Base-by-base conservation (phyloP, 306 rosid species). In the Cicer arietinum region DNA sequence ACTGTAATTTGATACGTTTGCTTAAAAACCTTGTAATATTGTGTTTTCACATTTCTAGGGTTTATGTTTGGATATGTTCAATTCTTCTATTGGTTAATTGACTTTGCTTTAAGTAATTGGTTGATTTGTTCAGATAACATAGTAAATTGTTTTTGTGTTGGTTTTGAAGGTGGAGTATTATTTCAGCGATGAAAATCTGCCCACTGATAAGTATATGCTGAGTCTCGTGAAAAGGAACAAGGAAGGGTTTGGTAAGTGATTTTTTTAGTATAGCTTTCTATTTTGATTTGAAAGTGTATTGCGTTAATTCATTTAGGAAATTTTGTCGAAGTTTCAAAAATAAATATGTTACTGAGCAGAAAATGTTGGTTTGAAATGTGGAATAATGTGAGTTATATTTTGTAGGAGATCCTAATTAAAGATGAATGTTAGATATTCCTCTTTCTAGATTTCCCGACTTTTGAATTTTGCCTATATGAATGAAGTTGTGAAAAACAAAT, bases 111-210 rank as follows among this genome's bases (percentile, higher is more conserved):
- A 50, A 62, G 47, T 16, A 50, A 2, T 17, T 50, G 35, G 25
- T 8, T 5, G n/a, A 25, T 37, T 39, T 30, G 39, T 43, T 65
- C 37, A 37, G 17, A 58, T 54, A 1, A 12, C 8, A 46, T 60
- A 37, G 25, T 39, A 17, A 79, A 25, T 40, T 45, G 5, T 9
- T 44, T 59, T 44, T 59, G 6, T 74, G 59, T 81, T 73, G 67
- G 10, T 54, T 84, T 88, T 81, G 66, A 87, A 95, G 99, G 98
- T 90, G 56, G 99, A 92, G 83, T 95, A 89, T 79, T 95, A 95
- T 82, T 90, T 92, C 52, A 89, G 99, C 59, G 96, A 95, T 83
- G 99, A 84, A 83, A 95, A 90, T 74, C 82, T 95, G 76, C 84
- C 88, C 7, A 79, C 17, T 17, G 98, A 95, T 84, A 95, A 80